Evolutionary conservation across 768 basidiomycete genomes (phyloP).

Genomic region (Mycena epipterygia): DNA sequence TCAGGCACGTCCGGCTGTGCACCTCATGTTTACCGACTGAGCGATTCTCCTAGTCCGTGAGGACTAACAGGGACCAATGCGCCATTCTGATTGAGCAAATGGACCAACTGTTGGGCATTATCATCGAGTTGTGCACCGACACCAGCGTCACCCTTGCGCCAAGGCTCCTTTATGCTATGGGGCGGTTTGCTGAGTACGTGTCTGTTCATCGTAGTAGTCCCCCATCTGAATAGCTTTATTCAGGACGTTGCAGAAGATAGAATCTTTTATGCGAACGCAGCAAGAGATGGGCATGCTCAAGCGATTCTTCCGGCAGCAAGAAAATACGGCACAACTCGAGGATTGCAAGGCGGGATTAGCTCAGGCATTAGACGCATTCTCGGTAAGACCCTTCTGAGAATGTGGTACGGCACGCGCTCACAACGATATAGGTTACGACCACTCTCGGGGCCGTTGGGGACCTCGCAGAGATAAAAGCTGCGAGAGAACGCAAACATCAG

Average conservation of each 20-base stretch:
- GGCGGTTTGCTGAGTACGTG: conserved; percentile 1
- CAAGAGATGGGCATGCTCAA: neutral
- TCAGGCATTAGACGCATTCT: neutral
- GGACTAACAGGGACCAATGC: conserved; percentile 1
- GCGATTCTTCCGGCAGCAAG: conserved; percentile 6
- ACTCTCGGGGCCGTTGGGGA: neutral
- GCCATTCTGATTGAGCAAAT: conserved; percentile 1
- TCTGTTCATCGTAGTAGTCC: neutral
- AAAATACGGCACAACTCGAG: neutral
- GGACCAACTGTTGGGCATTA: neutral
- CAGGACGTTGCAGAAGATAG: conserved; percentile 15
- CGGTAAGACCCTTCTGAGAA: neutral
- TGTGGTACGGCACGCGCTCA: too few species aligned
- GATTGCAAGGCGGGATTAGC: neutral
- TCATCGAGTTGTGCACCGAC: neutral
- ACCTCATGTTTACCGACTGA: neutral
- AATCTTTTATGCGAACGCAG: neutral
- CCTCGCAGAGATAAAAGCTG: neutral
- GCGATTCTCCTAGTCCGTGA: neutral
- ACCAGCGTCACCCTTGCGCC: neutral
- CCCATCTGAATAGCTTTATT: neutral
- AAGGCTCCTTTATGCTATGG: neutral
- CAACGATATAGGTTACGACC: neutral
- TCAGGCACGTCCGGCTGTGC: neutral
- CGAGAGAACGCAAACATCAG: neutral